Evolutionary conservation across 169 alveolate species (phyloP).

Genomic region (Amoebophrya sp.): DNA sequence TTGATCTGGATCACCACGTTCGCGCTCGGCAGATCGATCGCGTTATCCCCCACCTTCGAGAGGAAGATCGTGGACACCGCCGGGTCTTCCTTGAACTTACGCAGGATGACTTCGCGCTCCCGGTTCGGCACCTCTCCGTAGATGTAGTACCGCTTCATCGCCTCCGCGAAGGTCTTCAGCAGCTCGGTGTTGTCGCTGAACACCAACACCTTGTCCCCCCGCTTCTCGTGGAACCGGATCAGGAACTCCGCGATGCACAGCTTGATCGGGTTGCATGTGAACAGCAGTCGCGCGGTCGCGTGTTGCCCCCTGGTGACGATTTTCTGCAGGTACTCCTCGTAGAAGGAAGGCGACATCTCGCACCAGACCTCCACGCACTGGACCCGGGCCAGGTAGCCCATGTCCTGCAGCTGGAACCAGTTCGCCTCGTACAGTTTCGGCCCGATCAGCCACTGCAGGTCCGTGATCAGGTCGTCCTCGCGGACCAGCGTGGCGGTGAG

Average conservation of each 20-base stretch:
- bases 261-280: slow-evolving; percentile 85
- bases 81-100: slow-evolving; percentile 64
- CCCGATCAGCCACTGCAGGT: slow-evolving; percentile 96
- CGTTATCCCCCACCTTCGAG: slow-evolving; percentile 98
- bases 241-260: slow-evolving; percentile 86
- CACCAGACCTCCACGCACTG: slow-evolving; percentile 97
- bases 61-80: slow-evolving; percentile 67
- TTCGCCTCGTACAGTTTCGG: slow-evolving; percentile 99
- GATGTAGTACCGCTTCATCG: slow-evolving; percentile 48
- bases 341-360: slow-evolving; percentile 93
- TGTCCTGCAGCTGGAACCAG: slow-evolving; percentile 92
- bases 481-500: slow-evolving; percentile 98
- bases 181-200: slow-evolving; percentile 94
- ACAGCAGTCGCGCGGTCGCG: not conserved
- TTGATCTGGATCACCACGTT: slow-evolving; percentile 97
- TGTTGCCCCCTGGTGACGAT: not conserved
- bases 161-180: slow-evolving; percentile 70
- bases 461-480: slow-evolving; percentile 86
- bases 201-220: slow-evolving; percentile 94
- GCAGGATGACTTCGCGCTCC: slow-evolving; percentile 49
- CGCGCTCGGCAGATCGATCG: slow-evolving; percentile 97
- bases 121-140: slow-evolving; percentile 34
- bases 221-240: slow-evolving; percentile 83
- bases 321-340: slow-evolving; percentile 73
- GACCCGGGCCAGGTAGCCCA: slow-evolving; percentile 92